phyloP scores from a whole-genome alignment of 2,329 filamentous ascomycete genomes.

The Aspergillus texensis region DNA sequence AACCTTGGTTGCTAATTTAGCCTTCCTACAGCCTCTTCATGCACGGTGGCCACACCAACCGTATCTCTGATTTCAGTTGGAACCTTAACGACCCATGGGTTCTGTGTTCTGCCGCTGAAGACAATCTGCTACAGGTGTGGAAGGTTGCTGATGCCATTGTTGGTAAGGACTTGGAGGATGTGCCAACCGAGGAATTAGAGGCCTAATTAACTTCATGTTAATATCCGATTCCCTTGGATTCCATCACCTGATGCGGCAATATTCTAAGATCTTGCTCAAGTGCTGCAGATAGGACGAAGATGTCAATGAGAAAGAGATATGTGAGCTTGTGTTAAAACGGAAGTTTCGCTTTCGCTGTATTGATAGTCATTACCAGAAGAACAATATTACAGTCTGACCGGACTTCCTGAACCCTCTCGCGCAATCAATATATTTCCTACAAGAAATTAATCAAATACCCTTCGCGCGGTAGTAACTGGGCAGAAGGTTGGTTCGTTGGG shows the following conservation, averaged over 20 bases:
- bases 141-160: constrained; percentile 83
- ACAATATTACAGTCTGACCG: background rate
- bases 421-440: too few relatives aligned
- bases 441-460: too few relatives aligned
- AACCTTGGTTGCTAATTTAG: constrained; percentile 7
- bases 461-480: too few relatives aligned
- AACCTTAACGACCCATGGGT: constrained; percentile 97
- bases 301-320: constrained; percentile 2
- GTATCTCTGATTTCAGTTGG: constrained; percentile 96
- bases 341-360: constrained; percentile 58
- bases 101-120: constrained; percentile 91
- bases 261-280: constrained; percentile 9
- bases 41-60: constrained; percentile 97
- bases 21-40: constrained; percentile 75
- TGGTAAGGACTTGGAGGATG: constrained; percentile 72
- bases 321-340: background rate
- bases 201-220: constrained; percentile 32
- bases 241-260: background rate
- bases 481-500: too few relatives aligned
- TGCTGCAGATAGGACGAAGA: background rate
- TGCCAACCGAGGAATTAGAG: constrained; percentile 77
- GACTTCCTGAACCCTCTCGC: background rate
- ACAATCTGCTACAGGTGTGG: constrained; percentile 96
- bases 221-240: background rate
- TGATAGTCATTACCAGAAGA: constrained; percentile 17